Evolutionary conservation across 2,329 filamentous ascomycete genomes (phyloP), one percentile per base, ranked within the genome.

Genomic region (Cladosporium austrohemisphaericum): DNA sequence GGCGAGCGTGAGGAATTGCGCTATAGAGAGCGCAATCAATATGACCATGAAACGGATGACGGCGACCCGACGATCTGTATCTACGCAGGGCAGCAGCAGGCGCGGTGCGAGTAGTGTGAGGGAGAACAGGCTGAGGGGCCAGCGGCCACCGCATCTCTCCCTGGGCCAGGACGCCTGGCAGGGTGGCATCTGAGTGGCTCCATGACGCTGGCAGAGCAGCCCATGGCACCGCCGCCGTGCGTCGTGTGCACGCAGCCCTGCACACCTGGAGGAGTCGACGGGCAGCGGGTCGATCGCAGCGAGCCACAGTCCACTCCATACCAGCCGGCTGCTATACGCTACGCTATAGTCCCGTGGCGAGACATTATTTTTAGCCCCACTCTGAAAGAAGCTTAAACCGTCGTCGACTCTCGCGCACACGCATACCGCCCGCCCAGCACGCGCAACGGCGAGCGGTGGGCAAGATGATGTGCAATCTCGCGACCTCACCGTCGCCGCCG

Each of bases 151-250:
- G 44, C 44, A 47, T 47, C 41, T 31, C 33, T 47, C 44, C 44
- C 33, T 47, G 33, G 44, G 36, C 18, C 33, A 36, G 33, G 33
- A 36, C 33, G 33, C 14, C 33, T 22, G 35, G 44, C 44, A 19
- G 26, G 23, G 13, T 25, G 48, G 52, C 55, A 57, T 56, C 50
- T 60, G 56, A 60, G 53, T 59, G 59, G 59, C 56, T 55, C 55
- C 48, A 55, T 59, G 60, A 60, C 60, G 60, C 60, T 57, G 57
- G 54, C 55, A 46, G 51, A 51, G 49, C 50, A 49, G 54, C 51
- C 55, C 55, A 60, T 58, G 60, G 61, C 60, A 60, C 51, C 59
- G 60, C 60, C 60, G 57, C 56, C 59, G 60, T 62, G 60, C 60
- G 53, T 60, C 58, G 59, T 62, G 58, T 54, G 53, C 47, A 28